Base-by-base conservation (phyloP, 257 asterid species). In the Thymus quinquecostatus region DNA sequence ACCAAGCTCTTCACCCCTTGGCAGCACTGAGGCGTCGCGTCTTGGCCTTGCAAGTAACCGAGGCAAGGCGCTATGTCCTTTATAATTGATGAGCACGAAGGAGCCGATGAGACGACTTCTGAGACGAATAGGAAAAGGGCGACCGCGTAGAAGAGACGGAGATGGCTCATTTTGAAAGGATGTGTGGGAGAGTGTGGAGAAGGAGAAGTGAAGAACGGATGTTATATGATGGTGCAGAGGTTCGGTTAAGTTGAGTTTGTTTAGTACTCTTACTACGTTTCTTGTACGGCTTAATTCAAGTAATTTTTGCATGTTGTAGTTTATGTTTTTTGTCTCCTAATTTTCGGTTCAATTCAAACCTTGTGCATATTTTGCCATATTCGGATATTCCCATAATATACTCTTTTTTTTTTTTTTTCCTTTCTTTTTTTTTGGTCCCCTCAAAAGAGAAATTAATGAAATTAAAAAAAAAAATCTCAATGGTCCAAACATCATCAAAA, bases 271-370 rank as follows among this genome's bases (percentile, higher is more conserved):
- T 21, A 21, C 21, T 21, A 21, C 7, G 72, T 69, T 65, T 65
- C 81, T 70, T 70, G 28, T 14, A 72, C 70, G 74, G 7, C 51
- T 53, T n/a, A 60, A 30, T 68, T 43, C 1, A 36, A 44, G 75
- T 40, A 11, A n/a, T 48, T 6, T 45, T 69, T 73, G 76, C 82
- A 78, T 73, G 79, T 73, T 73, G 76, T 3, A 5, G 10, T 38
- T 13, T 53, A 33, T 64, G 61, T 77, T 77, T 70, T 50, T 13
- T 8, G 36, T 69, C 66, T 34, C 48, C 48, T 14, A 56, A 64
- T 36, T 36, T 36, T 36, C 5, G 40, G 40, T 36, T 36, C 40
- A 36, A 36, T 36, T 1, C 40, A 5, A 36, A 36, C 40, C 40
- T 36, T 36, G 5, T 36, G 40, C 21, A 21, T 21, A 21, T 21